A percentile compares a stretch with the other conserved stretches of the same genome.
Evolutionary conservation across 345 rosid species (phyloP).

Genomic region (Erysimum cheiranthoides): DNA sequence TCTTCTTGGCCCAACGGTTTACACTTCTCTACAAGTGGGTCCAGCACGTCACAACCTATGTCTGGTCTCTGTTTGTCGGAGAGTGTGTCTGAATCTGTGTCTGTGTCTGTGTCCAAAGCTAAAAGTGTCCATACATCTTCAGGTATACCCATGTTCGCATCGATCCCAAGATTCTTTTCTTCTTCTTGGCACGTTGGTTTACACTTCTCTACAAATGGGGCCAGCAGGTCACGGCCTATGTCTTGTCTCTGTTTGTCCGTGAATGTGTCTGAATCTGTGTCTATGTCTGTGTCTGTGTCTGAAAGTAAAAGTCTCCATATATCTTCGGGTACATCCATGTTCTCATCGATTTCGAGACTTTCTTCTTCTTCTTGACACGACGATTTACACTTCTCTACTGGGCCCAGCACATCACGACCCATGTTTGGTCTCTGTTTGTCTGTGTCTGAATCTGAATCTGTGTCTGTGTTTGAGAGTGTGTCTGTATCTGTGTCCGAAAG

Average conservation of each 20-base stretch:
- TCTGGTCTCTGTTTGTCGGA: not conserved
- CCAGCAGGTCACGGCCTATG: constrained; percentile 41
- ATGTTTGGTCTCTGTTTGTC: too few species aligned
- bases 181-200: constrained; percentile 66
- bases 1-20: constrained; percentile 66
- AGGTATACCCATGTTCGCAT: constrained; percentile 73
- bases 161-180: constrained; percentile 60
- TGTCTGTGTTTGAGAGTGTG: too few species aligned
- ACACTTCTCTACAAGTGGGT: constrained; percentile 81
- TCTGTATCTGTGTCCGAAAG: too few species aligned
- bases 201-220: constrained; percentile 81
- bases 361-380: too few species aligned
- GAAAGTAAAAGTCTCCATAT: not conserved
- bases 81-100: not conserved
- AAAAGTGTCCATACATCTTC: constrained; percentile 44
- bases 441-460: too few species aligned
- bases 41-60: constrained; percentile 39
- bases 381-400: constrained; percentile 83
- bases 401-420: constrained; percentile 53
- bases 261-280: not conserved
- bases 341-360: too few species aligned
- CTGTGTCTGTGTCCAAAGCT: not conserved
- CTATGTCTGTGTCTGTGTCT: too few species aligned
- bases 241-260: not conserved
- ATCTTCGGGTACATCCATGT: constrained; percentile 73